Base-by-base conservation (phyloP, 305 asterid species). In the Stenogyne calaminthoides region DNA sequence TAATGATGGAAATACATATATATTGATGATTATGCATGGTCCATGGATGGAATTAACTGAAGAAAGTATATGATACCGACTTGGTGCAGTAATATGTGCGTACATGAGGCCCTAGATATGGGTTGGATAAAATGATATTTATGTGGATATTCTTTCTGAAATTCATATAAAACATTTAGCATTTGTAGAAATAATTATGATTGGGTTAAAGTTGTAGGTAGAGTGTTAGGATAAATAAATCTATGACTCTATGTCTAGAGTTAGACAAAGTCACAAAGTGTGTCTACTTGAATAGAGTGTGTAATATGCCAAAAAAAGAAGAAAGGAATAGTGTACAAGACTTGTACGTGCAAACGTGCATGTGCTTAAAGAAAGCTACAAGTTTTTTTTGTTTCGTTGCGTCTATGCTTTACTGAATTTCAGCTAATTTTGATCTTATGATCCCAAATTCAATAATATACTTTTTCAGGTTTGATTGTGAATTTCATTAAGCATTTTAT, bases 401-500 rank as follows among this genome's bases (percentile, higher is more conserved):
- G 69, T 76, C 73, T 9, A 62, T 71, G 71, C 29, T 14, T 69
- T 61, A 58, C 71, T 56, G 15, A 51, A 37, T 47, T 1, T 29
- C 34, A 54, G 52, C 18, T 14, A 46, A 12, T 46, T 46, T 39
- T 9, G 12, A 39, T 39, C 46, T 39, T 3, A 8, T 8, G 3
- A 39, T 39, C 1, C 46, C 11, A 39, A 39, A 8, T 36, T 36
- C 39, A 36, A 36, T 36, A 36, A 5, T 9, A 9, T 9, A 2
- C 34, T 29, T 2, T 29, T 29, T 29, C 34, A 40, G 11, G 47
- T 9, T 9, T 40, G 47, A 2, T 42, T 10, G 47, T 42, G n/a
- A 32, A 32, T 32, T 42, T 42, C 47, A 42, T 10, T 42, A 42
- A 42, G n/a, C 47, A 42, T 42, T 9, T 42, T 42, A 42, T 9